Base-by-base conservation (phyloP, 495 filamentous ascomycete genomes). In the Daldinia childiae region DNA sequence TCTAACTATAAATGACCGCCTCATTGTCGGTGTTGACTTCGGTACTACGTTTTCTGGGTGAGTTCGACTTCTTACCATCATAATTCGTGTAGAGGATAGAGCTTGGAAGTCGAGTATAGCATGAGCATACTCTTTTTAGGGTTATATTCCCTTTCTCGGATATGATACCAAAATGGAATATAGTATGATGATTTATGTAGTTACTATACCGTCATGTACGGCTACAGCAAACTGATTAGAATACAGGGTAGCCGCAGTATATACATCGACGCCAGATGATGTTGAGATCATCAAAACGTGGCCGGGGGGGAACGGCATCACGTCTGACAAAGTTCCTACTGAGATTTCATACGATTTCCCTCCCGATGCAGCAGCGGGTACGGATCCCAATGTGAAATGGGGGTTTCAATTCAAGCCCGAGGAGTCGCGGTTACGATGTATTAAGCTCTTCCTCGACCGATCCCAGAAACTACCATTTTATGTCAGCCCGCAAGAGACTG, bases 231-330 rank as follows among this genome's bases (percentile, higher is more conserved):
- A 45, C 64, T 77, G 21, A 75, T 66, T 9, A 45, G 21, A 1
- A 30, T 34, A 51, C 66, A 91, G 90, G 43, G 90, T 93, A 39
- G 90, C 90, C 9, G 86, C 89, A n/a, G 90, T 90, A 29, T 92
- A 93, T 72, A 92, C 89, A 12, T 89, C 87, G 9, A 91, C 89
- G 0, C 91, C 91, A 1, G 90, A 93, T 68, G 90, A 93, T 75
- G 82, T 93, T 56, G 91, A 93, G 68, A 90, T 93, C 69, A 92
- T 93, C 80, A 93, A 92, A 76, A 90, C 88, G 30, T 93, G 91
- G 91, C 91, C 91, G 3, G 91, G 91, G 45, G 90, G 90, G 21
- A 91, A 92, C 64, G 87, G 88, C 57, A 90, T 90, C 76, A 90
- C 89, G 24, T 90, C 87, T 57, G 88, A 90, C 75, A 90, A 90